Evolutionary conservation across 2,329 filamentous ascomycete genomes (phyloP).

Genomic region (Pestalotiopsis sp.): DNA sequence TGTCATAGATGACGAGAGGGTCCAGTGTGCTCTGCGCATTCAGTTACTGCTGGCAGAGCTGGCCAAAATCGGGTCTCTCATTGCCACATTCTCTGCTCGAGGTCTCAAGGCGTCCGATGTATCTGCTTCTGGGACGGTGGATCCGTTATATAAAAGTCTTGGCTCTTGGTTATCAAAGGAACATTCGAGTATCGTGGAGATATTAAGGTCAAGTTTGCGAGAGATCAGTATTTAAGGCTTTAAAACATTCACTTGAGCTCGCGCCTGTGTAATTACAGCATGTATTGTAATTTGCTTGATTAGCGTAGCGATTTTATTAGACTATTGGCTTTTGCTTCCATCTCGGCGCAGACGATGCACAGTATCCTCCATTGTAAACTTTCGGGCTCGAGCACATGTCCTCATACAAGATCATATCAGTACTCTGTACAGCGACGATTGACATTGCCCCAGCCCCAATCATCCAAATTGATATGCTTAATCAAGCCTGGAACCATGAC

Average conservation of each 20-base stretch:
- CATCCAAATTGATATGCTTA: too few species aligned
- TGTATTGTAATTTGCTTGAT: not conserved
- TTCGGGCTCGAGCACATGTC: too few species aligned
- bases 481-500: not conserved
- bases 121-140: conserved; percentile 6
- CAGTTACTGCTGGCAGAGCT: conserved; percentile 27
- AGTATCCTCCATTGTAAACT: not conserved
- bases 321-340: not conserved
- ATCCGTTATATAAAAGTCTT: conserved; percentile 22
- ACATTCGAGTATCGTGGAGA: conserved; percentile 21
- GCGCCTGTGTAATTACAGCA: not conserved
- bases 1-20: conserved; percentile 24
- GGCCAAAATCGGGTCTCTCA: conserved; percentile 19
- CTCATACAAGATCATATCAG: too few species aligned
- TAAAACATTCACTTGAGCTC: not conserved
- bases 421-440: too few species aligned
- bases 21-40: conserved; percentile 24
- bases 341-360: not conserved
- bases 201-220: conserved; percentile 20
- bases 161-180: conserved; percentile 23
- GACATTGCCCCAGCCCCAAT: too few species aligned
- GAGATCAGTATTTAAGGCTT: conserved; percentile 13
- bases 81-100: conserved; percentile 22
- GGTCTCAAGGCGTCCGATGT: conserved; percentile 8
- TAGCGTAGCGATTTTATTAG: not conserved